Evolutionary conservation across 345 rosid genomes (phyloP), one percentile per base, ranked within the genome.

Genomic region (Dipteronia dyeriana): DNA sequence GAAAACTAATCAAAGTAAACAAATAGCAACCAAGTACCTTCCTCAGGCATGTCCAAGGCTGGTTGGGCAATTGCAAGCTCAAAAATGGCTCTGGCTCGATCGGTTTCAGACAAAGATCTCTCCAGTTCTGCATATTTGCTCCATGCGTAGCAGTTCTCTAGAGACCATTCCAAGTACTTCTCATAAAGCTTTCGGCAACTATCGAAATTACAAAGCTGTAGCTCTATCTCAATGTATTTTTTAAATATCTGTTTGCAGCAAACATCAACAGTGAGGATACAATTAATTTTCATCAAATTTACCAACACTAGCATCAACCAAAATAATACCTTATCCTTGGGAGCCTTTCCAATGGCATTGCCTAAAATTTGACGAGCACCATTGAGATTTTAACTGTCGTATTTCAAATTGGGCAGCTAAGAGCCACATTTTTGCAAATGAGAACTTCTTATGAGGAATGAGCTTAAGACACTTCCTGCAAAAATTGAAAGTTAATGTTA

Each of bases 11-110:
- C 9, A 54, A 20, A 19, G 25, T 17, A 70, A 70, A 53, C 25
- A 20, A 47, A 70, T 13, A 70, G 23, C 43, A 70, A 19, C 62
- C 4, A 57, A 23, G 20, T 83, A 87, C 97, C 97, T 88, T 95
- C 98, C 98, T 95, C 98, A 1, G 97, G 98, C 98, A 90, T 91
- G 83, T 95, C 98, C 85, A 95, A 82, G 59, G 97, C 90, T 14
- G 95, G 91, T 76, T 92, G 90, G 12, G 84, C 79, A 34, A 95
- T 90, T 2, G 91, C 98, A 49, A 93, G 94, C 83, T 93, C 98
- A 83, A 93, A 93, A 74, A 93, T 91, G 61, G 93, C 82, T 71
- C 91, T 85, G 49, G 98, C 97, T 51, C 98, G 82, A n/a, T 93
- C 92, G 0, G 83, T 93, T 85, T 95, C 98, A 75, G 76, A 74